Conservation (phyloP, 148 eudicot species). For the Fallopia convolvulus region DNA sequence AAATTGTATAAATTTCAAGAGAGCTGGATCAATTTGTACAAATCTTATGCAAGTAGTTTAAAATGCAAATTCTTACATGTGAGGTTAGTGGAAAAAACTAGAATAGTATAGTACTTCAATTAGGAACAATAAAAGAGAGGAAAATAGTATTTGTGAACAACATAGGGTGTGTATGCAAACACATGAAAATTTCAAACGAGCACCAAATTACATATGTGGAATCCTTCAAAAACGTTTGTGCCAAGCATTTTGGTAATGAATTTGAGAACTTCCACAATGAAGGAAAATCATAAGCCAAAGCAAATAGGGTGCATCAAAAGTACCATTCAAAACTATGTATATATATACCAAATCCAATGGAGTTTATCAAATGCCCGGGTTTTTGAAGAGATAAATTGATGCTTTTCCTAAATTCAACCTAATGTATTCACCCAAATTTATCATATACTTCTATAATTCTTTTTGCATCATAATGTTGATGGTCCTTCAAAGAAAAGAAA, state of each 20-base stretch:
- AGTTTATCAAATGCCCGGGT: neutral
- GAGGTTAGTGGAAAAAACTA: neutral
- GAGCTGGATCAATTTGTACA: neutral
- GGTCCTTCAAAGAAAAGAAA: neutral
- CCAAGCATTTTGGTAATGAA: slow-evolving; percentile 68
- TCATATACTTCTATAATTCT: neutral
- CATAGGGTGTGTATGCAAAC: neutral
- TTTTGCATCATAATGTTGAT: neutral
- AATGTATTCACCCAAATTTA: neutral
- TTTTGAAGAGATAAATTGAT: neutral
- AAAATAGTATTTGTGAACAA: neutral
- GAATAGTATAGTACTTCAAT: neutral
- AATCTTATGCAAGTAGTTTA: neutral
- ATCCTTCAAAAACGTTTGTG: slow-evolving; percentile 78
- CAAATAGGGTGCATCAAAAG: neutral
- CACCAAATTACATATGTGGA: slow-evolving; percentile 51
- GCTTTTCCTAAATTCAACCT: neutral
- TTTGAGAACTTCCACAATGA: slow-evolving; percentile 51
- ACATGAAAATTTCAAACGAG: neutral
- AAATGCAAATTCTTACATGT: neutral
- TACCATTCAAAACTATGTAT: neutral
- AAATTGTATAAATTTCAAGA: neutral
- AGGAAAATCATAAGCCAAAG: neutral
- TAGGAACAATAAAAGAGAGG: neutral
- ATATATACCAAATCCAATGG: neutral